Conservation (phyloP, 1,284 basidiomycete genomes). For the Singerocomus inundabilis region DNA sequence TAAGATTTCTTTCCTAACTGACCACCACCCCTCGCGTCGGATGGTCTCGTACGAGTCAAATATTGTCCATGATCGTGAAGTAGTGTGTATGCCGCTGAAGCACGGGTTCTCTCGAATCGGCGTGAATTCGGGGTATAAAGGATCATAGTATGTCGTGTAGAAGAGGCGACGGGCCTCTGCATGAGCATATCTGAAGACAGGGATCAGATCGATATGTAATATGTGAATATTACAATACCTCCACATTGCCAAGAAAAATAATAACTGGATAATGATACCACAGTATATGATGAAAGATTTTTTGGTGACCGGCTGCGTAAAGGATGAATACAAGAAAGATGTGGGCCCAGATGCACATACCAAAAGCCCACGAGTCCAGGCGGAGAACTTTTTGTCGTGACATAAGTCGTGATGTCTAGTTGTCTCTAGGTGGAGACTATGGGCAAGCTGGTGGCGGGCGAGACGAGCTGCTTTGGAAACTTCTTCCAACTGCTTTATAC, state of each 20-base stretch:
- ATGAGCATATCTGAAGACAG: conserved; percentile 37
- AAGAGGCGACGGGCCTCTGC: conserved; percentile 45
- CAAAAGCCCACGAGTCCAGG: conserved; percentile 15
- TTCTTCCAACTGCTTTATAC: conserved; percentile 51
- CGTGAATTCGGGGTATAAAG: conserved; percentile 67
- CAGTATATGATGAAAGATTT: conserved; percentile 26
- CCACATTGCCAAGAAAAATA: conserved; percentile 38
- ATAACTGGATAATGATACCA: conserved; percentile 33
- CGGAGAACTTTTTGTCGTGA: conserved; percentile 14
- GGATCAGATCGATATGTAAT: conserved; percentile 3
- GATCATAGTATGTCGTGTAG: conserved; percentile 66
- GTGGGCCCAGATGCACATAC: conserved; percentile 17
- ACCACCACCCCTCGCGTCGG: conserved; percentile 29
- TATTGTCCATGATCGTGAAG: conserved; percentile 30
- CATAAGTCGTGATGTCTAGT: conserved; percentile 14
- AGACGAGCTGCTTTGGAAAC: conserved; percentile 53
- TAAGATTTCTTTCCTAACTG: conserved; percentile 24
- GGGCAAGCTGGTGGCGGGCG: conserved; percentile 44
- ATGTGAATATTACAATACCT: conserved; percentile 26
- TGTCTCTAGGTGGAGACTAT: conserved; percentile 40
- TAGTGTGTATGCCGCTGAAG: conserved; percentile 21
- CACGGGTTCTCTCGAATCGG: conserved; percentile 23
- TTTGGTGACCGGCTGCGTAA: conserved; percentile 16
- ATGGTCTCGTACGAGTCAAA: conserved; percentile 31
- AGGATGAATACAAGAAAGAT: conserved; percentile 6